Base-by-base conservation (phyloP, 805 yeast species). In the Millerozyma acaciae region DNA sequence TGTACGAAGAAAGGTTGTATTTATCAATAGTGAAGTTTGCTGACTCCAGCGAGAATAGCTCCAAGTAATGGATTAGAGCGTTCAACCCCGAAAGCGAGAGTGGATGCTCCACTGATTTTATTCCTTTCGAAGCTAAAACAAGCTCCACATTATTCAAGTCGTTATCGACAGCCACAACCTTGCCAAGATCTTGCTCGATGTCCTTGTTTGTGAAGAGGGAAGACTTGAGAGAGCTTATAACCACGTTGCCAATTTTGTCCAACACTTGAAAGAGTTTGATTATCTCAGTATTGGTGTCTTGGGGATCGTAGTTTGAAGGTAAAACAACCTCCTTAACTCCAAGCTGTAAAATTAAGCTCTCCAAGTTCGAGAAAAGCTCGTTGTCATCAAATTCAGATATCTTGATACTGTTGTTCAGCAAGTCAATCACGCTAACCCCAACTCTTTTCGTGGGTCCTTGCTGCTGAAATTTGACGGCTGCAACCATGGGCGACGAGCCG, bases 281-380 rank as follows among this genome's bases (percentile, higher is more conserved):
- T 30, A 73, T 59, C 37, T 83, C 90, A 4, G 74, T 60, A 14
- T 46, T 33, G 49, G 39, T 68, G 16, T 61, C 71, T 16, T 47
- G 51, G 4, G 58, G 57, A 18, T 54, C 58, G 35, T 63, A 57
- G 28, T 51, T 47, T 4, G 65, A 60, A 8, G 82, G 80, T 5
- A 90, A 47, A 10, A 93, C 53, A 25, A 87, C 80, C 53, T 93
- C 98, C 48, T 83, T 85, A 5, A 88, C 86, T 14, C 95, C 96
- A 21, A 88, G 64, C 55, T 93, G 99, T 45, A 93, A 82, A 38
- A 89, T 57, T 31, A 88, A 68, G 29, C 94, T 80, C 55, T 93
- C 97, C 41, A 90, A 57, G 51, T 89, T 90, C 1, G 95, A 80
- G 47, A 75, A 88, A 7, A 87, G 68, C 30, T 90, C 97, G 50